Base-by-base conservation (phyloP, 2,329 filamentous ascomycete genomes). In the Xylariales sp. region DNA sequence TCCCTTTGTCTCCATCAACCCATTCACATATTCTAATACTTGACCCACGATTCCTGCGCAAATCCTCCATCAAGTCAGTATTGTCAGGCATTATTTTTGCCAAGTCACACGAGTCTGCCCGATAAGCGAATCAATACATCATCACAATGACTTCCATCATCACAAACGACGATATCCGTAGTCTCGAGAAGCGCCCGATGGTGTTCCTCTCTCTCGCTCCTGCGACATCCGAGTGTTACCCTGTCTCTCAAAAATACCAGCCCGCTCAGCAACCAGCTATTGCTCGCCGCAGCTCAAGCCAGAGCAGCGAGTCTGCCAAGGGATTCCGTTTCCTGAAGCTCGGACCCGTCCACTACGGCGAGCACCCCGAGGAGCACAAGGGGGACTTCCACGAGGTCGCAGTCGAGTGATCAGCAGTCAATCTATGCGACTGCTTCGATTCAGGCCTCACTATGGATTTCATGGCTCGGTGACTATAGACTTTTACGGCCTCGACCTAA, bases 311-410 rank as follows among this genome's bases (percentile, higher is more conserved):
- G 52, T 48, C 51, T 27, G 52, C 53, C 43, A 58, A 66, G 47
- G 54, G 55, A 46, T 63, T 66, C 51, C 69, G 71, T 44, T 75
- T 83, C 60, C 71, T 84, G 51, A 82, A 80, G 68, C 75, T 84
- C 44, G 75, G 76, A 18, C 78, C 78, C 24, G 78, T 82, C 45
- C 76, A 82, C 70, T 80, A 70, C 62, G 79, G 79, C 50, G 77
- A 76, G 67, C 74, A 78, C 60, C 63, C 65, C 16, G 76, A 69
- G 47, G 74, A 73, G 42, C 66, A 76, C 65, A 71, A 76, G 64
- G 68, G 64, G 33, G 78, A 82, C 66, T 80, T 66, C 58, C 61
- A 72, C 60, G 70, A 75, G 53, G 61, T 71, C 29, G 62, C 63
- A 22, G 58, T 70, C 46, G 61, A 66, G 57, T 68, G 56, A 59